Conservation (phyloP, 257 asterid genomes). For the Solanum lignicaule region DNA sequence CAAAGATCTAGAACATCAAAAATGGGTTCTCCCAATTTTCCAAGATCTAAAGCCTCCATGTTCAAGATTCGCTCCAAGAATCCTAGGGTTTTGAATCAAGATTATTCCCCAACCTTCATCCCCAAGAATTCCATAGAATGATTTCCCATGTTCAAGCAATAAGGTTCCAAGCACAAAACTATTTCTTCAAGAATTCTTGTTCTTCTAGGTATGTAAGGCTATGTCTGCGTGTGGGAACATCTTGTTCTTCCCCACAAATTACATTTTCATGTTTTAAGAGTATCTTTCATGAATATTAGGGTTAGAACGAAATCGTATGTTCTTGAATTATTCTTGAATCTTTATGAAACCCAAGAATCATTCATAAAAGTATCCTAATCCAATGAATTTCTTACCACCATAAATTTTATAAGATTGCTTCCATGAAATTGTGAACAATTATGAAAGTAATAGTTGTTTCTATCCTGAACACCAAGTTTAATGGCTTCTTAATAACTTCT, state of each 20-base stretch:
- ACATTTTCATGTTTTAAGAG: neutral
- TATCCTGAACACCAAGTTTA: neutral
- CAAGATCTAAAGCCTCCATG: neutral
- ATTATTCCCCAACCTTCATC: neutral
- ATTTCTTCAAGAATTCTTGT: neutral
- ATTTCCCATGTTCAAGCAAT: neutral
- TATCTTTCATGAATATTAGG: neutral
- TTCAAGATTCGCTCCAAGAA: neutral
- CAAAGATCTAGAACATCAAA: neutral
- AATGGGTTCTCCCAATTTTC: neutral
- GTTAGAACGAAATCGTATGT: neutral
- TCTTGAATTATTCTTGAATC: too few species aligned
- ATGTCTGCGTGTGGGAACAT: neutral
- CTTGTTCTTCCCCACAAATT: neutral
- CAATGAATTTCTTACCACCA: neutral
- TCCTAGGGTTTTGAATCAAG: neutral
- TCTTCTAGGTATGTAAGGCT: neutral
- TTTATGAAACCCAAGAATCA: neutral
- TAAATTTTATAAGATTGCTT: neutral
- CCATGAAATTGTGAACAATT: neutral
- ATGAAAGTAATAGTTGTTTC: neutral
- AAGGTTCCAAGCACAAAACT: neutral
- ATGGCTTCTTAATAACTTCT: neutral
- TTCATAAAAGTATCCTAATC: neutral
- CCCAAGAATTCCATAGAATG: neutral